Evolutionary conservation across 2,329 filamentous ascomycete genomes (phyloP).

Genomic region (Aspergillus texensis): DNA sequence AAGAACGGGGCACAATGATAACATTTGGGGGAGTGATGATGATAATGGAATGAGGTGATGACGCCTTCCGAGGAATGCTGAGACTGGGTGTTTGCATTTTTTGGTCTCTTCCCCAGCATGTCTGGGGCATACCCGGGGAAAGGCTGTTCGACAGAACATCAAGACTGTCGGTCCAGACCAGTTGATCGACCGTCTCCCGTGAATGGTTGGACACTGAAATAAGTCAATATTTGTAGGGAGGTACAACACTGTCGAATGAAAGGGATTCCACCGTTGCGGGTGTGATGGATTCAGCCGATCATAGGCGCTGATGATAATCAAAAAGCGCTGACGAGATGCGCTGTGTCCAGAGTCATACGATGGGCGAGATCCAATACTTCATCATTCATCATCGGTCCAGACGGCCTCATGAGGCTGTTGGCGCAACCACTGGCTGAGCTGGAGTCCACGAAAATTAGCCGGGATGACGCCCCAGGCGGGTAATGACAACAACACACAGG

Average conservation of each 20-base stretch:
- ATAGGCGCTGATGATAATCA: constrained; percentile 16
- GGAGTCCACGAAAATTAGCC: constrained; percentile 28
- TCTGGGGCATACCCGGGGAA: constrained; percentile 24
- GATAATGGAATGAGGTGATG: constrained; percentile 14
- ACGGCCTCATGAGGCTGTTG: constrained; percentile 12
- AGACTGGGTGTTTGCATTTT: neutral
- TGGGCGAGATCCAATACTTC: constrained; percentile 26
- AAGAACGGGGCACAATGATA: constrained; percentile 10
- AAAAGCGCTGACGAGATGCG: constrained; percentile 4
- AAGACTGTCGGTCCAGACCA: constrained; percentile 24
- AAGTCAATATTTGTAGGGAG: constrained; percentile 12
- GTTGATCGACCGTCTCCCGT: constrained; percentile 20
- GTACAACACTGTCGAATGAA: constrained; percentile 18
- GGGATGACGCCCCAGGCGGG: constrained; percentile 20
- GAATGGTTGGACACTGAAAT: constrained; percentile 20
- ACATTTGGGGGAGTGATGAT: constrained; percentile 10
- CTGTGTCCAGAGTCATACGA: constrained; percentile 22
- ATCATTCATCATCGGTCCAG: constrained; percentile 21
- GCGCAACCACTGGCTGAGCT: constrained; percentile 14
- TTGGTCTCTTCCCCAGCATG: constrained; percentile 12
- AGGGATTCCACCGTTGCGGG: constrained; percentile 3
- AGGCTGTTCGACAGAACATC: constrained; percentile 17
- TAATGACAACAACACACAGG: constrained; percentile 11
- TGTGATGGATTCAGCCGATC: constrained; percentile 20
- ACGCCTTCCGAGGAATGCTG: constrained; percentile 7